Conservation (phyloP, 2,329 filamentous ascomycete species). For the Calonectria naviculata region DNA sequence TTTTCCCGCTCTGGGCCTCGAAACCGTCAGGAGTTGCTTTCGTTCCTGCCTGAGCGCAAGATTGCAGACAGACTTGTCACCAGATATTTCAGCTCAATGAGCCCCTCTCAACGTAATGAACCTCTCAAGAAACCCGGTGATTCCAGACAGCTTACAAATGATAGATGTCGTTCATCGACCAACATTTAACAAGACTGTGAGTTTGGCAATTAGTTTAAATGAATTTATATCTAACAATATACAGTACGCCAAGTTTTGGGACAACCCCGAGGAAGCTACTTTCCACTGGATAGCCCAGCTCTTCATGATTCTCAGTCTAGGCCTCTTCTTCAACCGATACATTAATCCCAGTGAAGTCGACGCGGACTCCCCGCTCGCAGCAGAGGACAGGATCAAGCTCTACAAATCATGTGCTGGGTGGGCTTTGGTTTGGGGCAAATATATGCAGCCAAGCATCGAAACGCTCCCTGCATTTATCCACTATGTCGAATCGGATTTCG, state of each 20-base stretch:
- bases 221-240: slow-evolving; percentile 13
- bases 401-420: slow-evolving; percentile 63
- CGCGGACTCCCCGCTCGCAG: slow-evolving; percentile 50
- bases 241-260: slow-evolving; percentile 63
- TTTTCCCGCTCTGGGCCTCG: slow-evolving; percentile 50
- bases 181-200: slow-evolving; percentile 58
- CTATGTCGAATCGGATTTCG: slow-evolving; percentile 65
- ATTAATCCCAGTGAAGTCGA: slow-evolving; percentile 57
- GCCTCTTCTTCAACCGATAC: slow-evolving; percentile 57
- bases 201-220: slow-evolving; percentile 10
- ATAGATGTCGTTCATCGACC: slow-evolving; percentile 65
- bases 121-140: background rate
- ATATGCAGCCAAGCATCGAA: slow-evolving; percentile 58
- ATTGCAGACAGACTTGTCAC: slow-evolving; percentile 63
- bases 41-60: slow-evolving; percentile 57
- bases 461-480: slow-evolving; percentile 64
- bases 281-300: slow-evolving; percentile 63
- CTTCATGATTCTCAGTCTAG: slow-evolving; percentile 59
- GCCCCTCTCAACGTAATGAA: slow-evolving; percentile 60
- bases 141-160: slow-evolving; percentile 14
- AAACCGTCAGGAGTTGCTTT: slow-evolving; percentile 59
- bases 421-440: slow-evolving; percentile 62
- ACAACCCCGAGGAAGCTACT: slow-evolving; percentile 50
- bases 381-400: slow-evolving; percentile 57
- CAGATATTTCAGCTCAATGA: slow-evolving; percentile 64